Conservation (phyloP, 1,139 yeast genomes). For the Geotrichum aggregatum region DNA sequence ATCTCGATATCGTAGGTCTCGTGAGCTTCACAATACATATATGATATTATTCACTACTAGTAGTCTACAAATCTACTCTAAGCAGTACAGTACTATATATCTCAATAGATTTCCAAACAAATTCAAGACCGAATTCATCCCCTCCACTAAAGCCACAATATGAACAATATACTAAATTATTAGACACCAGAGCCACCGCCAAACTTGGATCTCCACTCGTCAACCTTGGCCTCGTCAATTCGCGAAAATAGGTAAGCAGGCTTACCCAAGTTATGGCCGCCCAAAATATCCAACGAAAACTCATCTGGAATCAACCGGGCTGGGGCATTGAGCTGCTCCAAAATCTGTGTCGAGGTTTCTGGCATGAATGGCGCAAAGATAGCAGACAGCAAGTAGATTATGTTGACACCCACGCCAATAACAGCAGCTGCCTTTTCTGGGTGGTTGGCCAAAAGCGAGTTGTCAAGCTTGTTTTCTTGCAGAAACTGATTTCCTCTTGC, state of each 20-base stretch:
- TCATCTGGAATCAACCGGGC: conserved; percentile 69
- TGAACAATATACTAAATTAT: no score
- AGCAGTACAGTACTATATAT: no score
- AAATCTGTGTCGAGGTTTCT: conserved; percentile 64
- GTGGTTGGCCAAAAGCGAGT: conserved; percentile 66
- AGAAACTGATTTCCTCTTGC: conserved; percentile 91
- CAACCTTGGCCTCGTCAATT: conserved; percentile 85
- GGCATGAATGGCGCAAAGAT: conserved; percentile 89
- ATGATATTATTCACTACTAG: no score
- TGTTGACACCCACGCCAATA: conserved; percentile 83
- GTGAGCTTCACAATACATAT: no score
- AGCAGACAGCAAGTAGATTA: conserved; percentile 77
- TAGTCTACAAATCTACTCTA: no score
- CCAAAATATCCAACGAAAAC: conserved; percentile 62
- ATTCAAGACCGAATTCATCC: no score
- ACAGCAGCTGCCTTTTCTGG: conserved; percentile 90
- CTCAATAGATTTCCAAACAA: no score
- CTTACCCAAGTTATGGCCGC: conserved; percentile 85
- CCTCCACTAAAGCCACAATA: no score
- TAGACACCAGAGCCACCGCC: conserved; percentile 48
- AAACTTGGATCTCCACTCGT: conserved; percentile 78
- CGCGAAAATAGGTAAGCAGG: conserved; percentile 88
- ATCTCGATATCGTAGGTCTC: no score
- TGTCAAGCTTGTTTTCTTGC: conserved; percentile 93
- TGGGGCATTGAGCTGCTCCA: conserved; percentile 79